A percentile compares a stretch with the other conserved stretches of the same genome.
Conservation (phyloP, 306 rosid genomes). For the Dryas drummondii region DNA sequence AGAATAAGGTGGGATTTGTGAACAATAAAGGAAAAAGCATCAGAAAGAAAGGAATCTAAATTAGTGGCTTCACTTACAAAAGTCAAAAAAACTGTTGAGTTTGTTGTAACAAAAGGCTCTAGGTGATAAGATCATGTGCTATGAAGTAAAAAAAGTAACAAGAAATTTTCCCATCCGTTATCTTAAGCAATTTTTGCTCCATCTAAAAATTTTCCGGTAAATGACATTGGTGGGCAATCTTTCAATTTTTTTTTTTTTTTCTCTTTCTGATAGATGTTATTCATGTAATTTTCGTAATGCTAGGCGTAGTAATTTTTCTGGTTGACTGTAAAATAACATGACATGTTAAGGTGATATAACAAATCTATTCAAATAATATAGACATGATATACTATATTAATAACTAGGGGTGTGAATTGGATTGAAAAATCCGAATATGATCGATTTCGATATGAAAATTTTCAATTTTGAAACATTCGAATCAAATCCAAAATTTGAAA, state of each 20-base stretch:
- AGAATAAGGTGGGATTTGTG: constrained; percentile 7
- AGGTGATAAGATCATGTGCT: not conserved
- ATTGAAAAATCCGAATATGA: too few species aligned
- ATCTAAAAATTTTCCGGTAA: not conserved
- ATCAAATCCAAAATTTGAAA: too few species aligned
- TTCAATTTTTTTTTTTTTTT: not conserved
- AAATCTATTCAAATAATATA: too few species aligned
- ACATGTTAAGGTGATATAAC: too few species aligned
- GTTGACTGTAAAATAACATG: too few species aligned
- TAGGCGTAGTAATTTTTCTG: too few species aligned
- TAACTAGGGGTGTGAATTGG: too few species aligned
- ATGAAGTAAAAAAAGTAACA: not conserved
- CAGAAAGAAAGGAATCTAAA: not conserved
- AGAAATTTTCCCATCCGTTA: not conserved
- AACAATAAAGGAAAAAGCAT: not conserved
- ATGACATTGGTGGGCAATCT: not conserved
- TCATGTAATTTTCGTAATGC: not conserved
- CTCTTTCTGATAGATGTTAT: not conserved
- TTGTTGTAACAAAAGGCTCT: not conserved
- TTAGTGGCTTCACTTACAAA: not conserved
- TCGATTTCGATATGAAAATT: too few species aligned
- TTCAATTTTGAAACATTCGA: too few species aligned
- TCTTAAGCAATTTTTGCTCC: not conserved
- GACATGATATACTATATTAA: too few species aligned
- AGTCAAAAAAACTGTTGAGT: not conserved